Evolutionary conservation across 2,329 filamentous ascomycete genomes (phyloP), one percentile per base, ranked within the genome.

Genomic region (Aspergillus pseudonomiae): DNA sequence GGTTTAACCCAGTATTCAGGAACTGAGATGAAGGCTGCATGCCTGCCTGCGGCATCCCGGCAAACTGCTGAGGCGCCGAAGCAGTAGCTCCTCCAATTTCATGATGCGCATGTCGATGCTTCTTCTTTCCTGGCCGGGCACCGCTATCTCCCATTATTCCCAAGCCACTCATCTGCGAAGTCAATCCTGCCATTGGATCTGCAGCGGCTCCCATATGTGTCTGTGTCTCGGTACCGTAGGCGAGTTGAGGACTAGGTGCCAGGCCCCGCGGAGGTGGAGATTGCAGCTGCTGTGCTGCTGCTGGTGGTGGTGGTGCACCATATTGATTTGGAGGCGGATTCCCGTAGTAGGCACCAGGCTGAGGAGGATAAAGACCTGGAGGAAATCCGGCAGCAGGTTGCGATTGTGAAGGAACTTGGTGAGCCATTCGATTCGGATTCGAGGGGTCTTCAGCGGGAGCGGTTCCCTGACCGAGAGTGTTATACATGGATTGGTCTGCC

Each of bases 91-190:
- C 88, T 68, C 94, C 92, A 59, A 98, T 87, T 45, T 88, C 90
- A 78, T 98, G 94, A 78, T 96, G 91, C 67, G 94, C 94, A 80
- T 98, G 94, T 64, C 93, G 88, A 77, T 97, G 91, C 85, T 97
- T 97, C 88, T 97, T 98, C 84, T 94, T 91, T 57, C 81, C 78
- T 43, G 77, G 69, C 76, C 88, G 80, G 57, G 75, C 69, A 59
- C 72, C 75, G 62, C 73, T 69, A 61, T 86, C 83, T 63, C 74
- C 78, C 39, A 85, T 88, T 69, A 96, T 81, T 46, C 85, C 89
- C 85, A 96, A 87, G 64, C 88, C 88, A 48, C 89, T 89, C 89
- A 96, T 91, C 78, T 96, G 93, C 61, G 88, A 85, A 14, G 79
- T 68, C 59, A 85, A 69, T 3, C 79, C 80, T 28, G 74, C 76